phyloP scores from a whole-genome alignment of 2,329 filamentous ascomycete species.

The Emmonsia crescens region DNA sequence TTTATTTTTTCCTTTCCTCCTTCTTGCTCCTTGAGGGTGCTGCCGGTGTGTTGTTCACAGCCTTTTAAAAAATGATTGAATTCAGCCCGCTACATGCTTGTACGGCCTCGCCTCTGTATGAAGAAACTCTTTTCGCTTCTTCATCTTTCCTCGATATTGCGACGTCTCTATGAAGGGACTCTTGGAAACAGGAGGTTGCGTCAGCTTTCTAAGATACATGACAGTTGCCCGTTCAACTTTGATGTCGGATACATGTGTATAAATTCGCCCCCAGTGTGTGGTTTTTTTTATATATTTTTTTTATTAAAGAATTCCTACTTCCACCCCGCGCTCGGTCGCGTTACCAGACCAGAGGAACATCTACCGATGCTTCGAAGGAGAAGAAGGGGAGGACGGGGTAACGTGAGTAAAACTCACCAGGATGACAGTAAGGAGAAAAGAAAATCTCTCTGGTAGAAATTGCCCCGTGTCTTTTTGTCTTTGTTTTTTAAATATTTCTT shows the following conservation, averaged over 20 bases:
- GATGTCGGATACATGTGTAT: not conserved
- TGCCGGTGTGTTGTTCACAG: not conserved
- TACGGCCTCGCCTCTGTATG: not conserved
- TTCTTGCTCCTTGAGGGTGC: too few relatives aligned
- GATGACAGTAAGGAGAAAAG: not conserved
- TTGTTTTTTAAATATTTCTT: not conserved
- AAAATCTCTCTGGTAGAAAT: constrained; percentile 1
- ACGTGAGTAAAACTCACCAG: not conserved
- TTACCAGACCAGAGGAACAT: not conserved
- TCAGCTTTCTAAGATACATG: not conserved
- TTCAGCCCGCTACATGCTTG: not conserved
- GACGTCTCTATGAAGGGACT: not conserved
- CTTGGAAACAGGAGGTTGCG: not conserved
- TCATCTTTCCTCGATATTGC: not conserved
- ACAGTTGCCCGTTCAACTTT: not conserved
- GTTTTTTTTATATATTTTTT: not conserved
- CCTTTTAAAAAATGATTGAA: not conserved
- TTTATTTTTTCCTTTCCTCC: not conserved
- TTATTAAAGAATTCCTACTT: not conserved
- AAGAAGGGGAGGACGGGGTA: not conserved
- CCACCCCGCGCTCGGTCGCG: not conserved
- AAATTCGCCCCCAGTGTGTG: not conserved
- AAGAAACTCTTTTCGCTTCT: not conserved
- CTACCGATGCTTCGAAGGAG: not conserved
- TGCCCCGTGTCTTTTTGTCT: not conserved